Conservation (phyloP, 2,329 filamentous ascomycete genomes). For the Claviceps maximensis region DNA sequence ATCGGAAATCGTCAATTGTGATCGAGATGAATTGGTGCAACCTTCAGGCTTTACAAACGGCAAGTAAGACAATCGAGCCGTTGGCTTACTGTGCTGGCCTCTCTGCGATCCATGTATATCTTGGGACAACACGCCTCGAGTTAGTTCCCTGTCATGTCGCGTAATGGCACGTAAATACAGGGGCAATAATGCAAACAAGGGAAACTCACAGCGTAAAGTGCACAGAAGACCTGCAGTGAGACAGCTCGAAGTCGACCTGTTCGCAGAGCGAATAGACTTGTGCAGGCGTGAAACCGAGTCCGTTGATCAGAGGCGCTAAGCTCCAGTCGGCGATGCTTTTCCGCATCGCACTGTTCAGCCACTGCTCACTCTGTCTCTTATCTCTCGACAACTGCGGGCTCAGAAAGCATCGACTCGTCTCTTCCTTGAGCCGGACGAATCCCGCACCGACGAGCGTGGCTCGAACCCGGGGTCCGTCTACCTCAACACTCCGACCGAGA, state of each 20-base stretch:
- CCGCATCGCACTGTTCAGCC: constrained; percentile 70
- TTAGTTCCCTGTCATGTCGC: constrained; percentile 6
- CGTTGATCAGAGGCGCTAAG: constrained; percentile 54
- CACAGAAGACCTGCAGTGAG: background rate
- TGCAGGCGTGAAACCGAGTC: constrained; percentile 32
- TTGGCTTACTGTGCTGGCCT: constrained; percentile 6
- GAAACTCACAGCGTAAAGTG: background rate
- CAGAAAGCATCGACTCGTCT: constrained; percentile 54
- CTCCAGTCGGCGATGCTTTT: constrained; percentile 62
- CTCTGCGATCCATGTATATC: constrained; percentile 13
- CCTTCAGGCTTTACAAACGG: no score
- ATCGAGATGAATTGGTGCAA: no score
- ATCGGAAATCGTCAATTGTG: no score
- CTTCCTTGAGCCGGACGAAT: constrained; percentile 67
- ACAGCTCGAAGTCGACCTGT: constrained; percentile 54
- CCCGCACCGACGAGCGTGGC: constrained; percentile 54
- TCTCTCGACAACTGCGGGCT: constrained; percentile 61
- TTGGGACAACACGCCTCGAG: no score
- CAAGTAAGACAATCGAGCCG: no score
- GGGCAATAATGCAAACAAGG: no score
- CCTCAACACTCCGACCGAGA: constrained; percentile 51
- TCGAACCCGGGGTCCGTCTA: constrained; percentile 36
- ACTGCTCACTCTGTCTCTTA: constrained; percentile 57
- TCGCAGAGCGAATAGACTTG: constrained; percentile 50
- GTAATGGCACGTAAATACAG: no score